These are phyloP conservation scores for Monosporascus sp. DNA, from an alignment of 2,329 filamentous ascomycete species.

Conservation along the genomic window DNA sequence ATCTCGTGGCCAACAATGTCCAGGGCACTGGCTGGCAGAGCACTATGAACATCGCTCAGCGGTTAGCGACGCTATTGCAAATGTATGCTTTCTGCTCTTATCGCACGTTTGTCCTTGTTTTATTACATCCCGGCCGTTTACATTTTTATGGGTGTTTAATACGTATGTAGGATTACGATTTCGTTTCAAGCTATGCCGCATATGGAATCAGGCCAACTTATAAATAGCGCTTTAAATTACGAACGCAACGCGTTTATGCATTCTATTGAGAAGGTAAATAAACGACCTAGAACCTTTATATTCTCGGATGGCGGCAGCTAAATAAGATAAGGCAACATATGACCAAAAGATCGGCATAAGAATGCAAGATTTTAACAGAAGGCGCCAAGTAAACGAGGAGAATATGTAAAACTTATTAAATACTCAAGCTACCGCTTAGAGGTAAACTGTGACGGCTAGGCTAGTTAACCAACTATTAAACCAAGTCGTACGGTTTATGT, in stretches of 20 bases:
- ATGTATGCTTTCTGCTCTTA: conserved; percentile 26
- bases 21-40: conserved; percentile 28
- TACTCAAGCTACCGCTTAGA: conserved; percentile 34
- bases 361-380: conserved; percentile 44
- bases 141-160: conserved; percentile 4
- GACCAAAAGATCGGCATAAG: conserved; percentile 43
- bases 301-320: conserved; percentile 3
- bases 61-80: conserved; percentile 29
- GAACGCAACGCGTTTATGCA: conserved; percentile 44
- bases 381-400: conserved; percentile 46
- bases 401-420: conserved; percentile 47
- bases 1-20: conserved; percentile 20
- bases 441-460: too few species aligned
- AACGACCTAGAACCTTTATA: not conserved
- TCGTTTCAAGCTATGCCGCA: conserved; percentile 41
- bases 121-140: not conserved
- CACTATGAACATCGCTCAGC: conserved; percentile 22
- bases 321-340: conserved; percentile 41
- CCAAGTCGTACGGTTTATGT: too few species aligned
- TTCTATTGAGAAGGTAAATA: conserved; percentile 44
- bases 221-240: conserved; percentile 37
- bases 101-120: not conserved
- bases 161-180: conserved; percentile 41
- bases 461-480: too few species aligned
- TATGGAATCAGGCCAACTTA: conserved; percentile 36